phyloP scores from a whole-genome alignment of 306 rosid species.

The Rosa multiflora region DNA sequence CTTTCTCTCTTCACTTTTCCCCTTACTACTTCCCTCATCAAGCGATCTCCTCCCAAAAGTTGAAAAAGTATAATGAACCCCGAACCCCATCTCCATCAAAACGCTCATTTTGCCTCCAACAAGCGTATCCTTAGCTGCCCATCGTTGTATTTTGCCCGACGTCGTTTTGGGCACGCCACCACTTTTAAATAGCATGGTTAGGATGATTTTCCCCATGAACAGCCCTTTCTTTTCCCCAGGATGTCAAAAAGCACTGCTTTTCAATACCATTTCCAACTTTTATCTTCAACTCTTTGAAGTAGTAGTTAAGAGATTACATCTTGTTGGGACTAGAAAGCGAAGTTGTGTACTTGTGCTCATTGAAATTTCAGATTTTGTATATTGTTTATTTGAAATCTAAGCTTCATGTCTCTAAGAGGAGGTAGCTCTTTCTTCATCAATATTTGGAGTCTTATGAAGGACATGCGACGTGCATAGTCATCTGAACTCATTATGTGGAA shows the following conservation, averaged over 20 bases:
- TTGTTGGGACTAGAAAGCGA: not conserved
- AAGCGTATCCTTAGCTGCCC: no score
- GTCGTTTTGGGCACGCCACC: no score
- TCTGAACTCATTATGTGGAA: not conserved
- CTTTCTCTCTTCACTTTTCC: not conserved
- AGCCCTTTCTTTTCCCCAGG: not conserved
- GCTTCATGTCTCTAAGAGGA: not conserved
- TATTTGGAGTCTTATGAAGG: not conserved
- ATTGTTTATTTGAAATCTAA: no score
- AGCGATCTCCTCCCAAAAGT: not conserved
- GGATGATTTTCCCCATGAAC: not conserved
- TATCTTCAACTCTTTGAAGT: not conserved
- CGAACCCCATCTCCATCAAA: conserved; percentile 49
- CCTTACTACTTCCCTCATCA: not conserved
- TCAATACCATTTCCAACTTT: not conserved
- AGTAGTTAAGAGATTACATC: not conserved
- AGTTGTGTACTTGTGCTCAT: not conserved
- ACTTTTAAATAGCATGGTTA: no score
- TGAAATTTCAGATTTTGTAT: not conserved
- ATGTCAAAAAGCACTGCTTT: not conserved
- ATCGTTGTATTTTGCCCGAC: no score
- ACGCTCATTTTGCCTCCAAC: no score
- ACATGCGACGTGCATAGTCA: not conserved
- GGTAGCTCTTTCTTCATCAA: not conserved
- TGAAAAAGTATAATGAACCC: conserved; percentile 1